phyloP scores from a whole-genome alignment of 1,284 basidiomycete genomes.

The Malassezia nana region DNA sequence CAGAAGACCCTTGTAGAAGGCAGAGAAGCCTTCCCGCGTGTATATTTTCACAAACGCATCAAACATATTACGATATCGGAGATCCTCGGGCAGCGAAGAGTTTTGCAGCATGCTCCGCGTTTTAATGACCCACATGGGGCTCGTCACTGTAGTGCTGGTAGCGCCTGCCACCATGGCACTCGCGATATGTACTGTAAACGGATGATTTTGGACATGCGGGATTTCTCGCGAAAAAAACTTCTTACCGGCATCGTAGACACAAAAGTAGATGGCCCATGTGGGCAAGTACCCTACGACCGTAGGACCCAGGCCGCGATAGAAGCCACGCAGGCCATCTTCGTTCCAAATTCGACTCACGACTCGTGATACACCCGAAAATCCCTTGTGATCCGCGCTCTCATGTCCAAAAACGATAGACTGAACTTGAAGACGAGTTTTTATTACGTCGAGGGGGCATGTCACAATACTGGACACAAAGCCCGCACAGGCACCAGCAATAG shows the following conservation, averaged over 20 bases:
- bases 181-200: conserved; percentile 39
- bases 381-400: neutral
- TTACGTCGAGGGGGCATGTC: conserved; percentile 91
- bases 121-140: conserved; percentile 46
- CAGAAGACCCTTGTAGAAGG: conserved; percentile 43
- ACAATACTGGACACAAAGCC: conserved; percentile 85
- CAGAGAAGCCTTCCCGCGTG: conserved; percentile 29
- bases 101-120: conserved; percentile 41
- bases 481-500: conserved; percentile 53
- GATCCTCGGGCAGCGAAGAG: conserved; percentile 9
- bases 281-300: conserved; percentile 47
- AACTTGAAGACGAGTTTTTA: conserved; percentile 94
- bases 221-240: conserved; percentile 7
- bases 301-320: conserved; percentile 43
- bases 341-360: conserved; percentile 26
- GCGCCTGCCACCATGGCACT: conserved; percentile 43
- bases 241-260: conserved; percentile 41
- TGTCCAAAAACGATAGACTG: conserved; percentile 50
- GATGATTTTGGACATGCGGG: neutral
- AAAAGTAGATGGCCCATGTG: conserved; percentile 48
- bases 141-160: conserved; percentile 38
- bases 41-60: conserved; percentile 44
- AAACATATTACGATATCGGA: conserved; percentile 35
- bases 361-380: neutral
- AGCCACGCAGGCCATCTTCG: conserved; percentile 40